Conservation (phyloP, 768 basidiomycete genomes). For the Mycena polygramma region DNA sequence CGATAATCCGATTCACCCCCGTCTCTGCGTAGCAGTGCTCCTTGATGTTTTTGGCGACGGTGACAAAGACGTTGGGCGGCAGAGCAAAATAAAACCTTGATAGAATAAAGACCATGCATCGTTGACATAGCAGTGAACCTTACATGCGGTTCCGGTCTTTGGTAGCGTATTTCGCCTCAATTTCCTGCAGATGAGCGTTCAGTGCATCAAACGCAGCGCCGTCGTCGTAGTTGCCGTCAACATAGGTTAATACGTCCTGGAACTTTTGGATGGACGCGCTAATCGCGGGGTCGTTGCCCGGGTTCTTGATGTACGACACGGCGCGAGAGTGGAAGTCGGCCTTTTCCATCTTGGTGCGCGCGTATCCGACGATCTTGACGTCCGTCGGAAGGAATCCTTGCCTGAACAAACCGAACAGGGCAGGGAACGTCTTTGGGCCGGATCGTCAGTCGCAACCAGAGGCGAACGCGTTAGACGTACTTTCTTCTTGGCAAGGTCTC, state of each 20-base stretch:
- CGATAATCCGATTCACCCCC: conserved; percentile 90
- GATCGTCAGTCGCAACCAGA: conserved; percentile 11
- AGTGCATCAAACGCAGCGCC: conserved; percentile 82
- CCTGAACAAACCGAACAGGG: conserved; percentile 90
- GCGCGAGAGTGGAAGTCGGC: conserved; percentile 88
- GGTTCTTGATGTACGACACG: conserved; percentile 88
- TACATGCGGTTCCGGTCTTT: conserved; percentile 79
- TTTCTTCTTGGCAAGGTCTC: conserved; percentile 99
- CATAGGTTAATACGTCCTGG: conserved; percentile 83
- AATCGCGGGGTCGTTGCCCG: conserved; percentile 69
- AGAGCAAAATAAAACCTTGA: conserved; percentile 90
- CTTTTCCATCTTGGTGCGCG: conserved; percentile 94
- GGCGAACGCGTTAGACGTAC: conserved; percentile 49
- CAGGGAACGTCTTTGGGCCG: conserved; percentile 85
- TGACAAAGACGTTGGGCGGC: conserved; percentile 94
- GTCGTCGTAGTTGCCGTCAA: conserved; percentile 92
- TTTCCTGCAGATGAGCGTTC: conserved; percentile 77
- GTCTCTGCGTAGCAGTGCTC: conserved; percentile 80
- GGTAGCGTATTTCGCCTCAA: conserved; percentile 78
- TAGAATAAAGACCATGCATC: too few species aligned
- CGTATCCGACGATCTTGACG: conserved; percentile 94
- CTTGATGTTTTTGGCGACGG: conserved; percentile 87
- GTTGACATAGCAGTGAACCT: too few species aligned
- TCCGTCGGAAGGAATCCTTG: conserved; percentile 85
- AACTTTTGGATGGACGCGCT: conserved; percentile 83